Evolutionary conservation across 2,329 filamentous ascomycete genomes (phyloP).

Genomic region (Hypoxylon sp.): DNA sequence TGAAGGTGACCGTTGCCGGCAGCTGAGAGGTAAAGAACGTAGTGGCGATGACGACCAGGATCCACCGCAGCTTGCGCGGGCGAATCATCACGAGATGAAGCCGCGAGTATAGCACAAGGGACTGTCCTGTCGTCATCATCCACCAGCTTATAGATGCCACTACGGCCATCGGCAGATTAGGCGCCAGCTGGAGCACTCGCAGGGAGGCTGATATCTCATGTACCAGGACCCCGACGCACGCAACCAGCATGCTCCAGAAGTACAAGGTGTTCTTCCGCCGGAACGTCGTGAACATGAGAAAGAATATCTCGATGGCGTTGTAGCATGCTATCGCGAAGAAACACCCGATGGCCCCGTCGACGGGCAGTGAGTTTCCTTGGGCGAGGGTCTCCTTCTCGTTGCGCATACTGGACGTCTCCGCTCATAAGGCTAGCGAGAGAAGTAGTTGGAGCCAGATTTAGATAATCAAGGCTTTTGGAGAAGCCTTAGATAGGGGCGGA

Average conservation of each 20-base stretch:
- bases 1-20: constrained; percentile 63
- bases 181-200: constrained; percentile 37
- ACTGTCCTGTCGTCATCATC: constrained; percentile 69
- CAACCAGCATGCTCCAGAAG: constrained; percentile 56
- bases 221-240: constrained; percentile 45
- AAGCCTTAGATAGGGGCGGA: not conserved
- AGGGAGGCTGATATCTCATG: constrained; percentile 34
- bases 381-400: not conserved
- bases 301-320: constrained; percentile 56
- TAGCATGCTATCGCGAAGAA: constrained; percentile 53
- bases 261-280: constrained; percentile 56
- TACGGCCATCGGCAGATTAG: constrained; percentile 34
- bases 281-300: constrained; percentile 56
- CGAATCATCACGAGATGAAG: constrained; percentile 69
- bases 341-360: constrained; percentile 22
- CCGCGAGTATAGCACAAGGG: constrained; percentile 69
- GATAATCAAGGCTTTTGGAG: not conserved
- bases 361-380: not conserved
- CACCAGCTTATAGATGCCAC: constrained; percentile 64
- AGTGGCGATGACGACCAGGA: constrained; percentile 68
- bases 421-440: not conserved
- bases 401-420: not conserved
- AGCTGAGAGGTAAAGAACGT: constrained; percentile 66
- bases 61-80: constrained; percentile 59
- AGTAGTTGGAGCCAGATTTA: not conserved